phyloP scores from a whole-genome alignment of 352 stramenopile genomes.

The Pythium aristosporum region DNA sequence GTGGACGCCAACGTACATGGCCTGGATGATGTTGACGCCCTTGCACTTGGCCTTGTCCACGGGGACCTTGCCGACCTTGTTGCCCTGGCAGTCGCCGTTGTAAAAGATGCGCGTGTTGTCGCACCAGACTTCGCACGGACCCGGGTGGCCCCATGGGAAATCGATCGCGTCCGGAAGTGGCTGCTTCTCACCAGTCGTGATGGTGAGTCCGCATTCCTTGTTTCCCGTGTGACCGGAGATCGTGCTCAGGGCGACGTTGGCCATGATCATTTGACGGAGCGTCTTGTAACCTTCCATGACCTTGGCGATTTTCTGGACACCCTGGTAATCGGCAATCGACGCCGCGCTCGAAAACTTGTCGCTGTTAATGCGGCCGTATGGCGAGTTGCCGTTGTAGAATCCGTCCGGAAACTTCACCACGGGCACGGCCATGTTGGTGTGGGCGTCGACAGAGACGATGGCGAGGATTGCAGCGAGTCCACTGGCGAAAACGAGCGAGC shows the following conservation, averaged over 20 bases:
- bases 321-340: slow-evolving; percentile 9
- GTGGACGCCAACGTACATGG: slow-evolving; percentile 22
- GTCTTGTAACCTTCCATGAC: slow-evolving; percentile 13
- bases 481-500: background rate
- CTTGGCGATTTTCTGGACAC: slow-evolving; percentile 16
- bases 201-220: slow-evolving; percentile 11
- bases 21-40: slow-evolving; percentile 16
- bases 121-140: slow-evolving; percentile 20
- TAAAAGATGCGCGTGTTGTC: slow-evolving; percentile 19
- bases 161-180: slow-evolving; percentile 7
- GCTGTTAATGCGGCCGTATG: slow-evolving; percentile 2
- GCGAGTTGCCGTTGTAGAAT: slow-evolving; percentile 27
- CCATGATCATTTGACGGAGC: slow-evolving; percentile 10
- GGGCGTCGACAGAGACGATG: slow-evolving; percentile 16
- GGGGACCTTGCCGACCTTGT: slow-evolving; percentile 16
- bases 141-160: slow-evolving; percentile 16
- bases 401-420: slow-evolving; percentile 11
- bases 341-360: background rate
- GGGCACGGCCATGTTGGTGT: slow-evolving; percentile 22
- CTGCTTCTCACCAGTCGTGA: slow-evolving; percentile 9
- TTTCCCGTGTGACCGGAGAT: slow-evolving; percentile 8
- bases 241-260: slow-evolving; percentile 5
- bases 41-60: slow-evolving; percentile 16
- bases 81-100: slow-evolving; percentile 12
- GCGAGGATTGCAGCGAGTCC: background rate